Conservation (phyloP, 2,329 filamentous ascomycete genomes). For the Nannizzia gypsea region DNA sequence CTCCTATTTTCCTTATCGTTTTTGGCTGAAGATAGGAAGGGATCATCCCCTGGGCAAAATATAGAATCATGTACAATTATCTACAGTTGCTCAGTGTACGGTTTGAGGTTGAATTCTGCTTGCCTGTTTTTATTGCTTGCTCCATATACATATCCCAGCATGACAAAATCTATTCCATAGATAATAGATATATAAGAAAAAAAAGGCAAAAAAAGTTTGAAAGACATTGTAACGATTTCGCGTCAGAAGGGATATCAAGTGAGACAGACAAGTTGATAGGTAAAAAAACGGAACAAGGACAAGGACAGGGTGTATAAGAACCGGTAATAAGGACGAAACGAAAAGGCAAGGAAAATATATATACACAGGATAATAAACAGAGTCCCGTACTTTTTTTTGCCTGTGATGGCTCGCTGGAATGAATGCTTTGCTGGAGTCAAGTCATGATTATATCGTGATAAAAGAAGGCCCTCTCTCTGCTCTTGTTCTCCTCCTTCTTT, state of each 20-base stretch:
- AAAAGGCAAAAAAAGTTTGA: constrained; percentile 5
- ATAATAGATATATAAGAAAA: neutral
- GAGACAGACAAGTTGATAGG: constrained; percentile 10
- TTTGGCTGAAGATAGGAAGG: neutral
- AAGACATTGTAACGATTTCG: constrained; percentile 13
- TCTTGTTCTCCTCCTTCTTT: neutral
- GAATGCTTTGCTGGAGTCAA: neutral
- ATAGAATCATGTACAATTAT: constrained; percentile 3
- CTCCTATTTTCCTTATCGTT: neutral
- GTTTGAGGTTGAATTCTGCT: neutral
- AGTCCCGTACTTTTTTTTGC: constrained; percentile 3
- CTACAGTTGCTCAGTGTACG: neutral
- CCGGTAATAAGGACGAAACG: constrained; percentile 13
- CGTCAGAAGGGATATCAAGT: neutral
- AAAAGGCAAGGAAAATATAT: constrained; percentile 4
- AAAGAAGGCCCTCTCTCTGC: neutral
- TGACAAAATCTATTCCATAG: constrained; percentile 1
- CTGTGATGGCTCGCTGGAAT: neutral
- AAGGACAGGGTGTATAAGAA: constrained; percentile 11
- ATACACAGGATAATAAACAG: constrained; percentile 5
- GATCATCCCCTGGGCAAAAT: neutral
- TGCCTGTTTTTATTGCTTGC: neutral
- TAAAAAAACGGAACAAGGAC: neutral
- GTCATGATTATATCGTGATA: constrained; percentile 1
- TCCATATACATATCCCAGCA: neutral